Percentiles rank a stretch among this genome's conserved stretches.
phyloP scores from a whole-genome alignment of 768 basidiomycete species.

The Roridomyces roridus region DNA sequence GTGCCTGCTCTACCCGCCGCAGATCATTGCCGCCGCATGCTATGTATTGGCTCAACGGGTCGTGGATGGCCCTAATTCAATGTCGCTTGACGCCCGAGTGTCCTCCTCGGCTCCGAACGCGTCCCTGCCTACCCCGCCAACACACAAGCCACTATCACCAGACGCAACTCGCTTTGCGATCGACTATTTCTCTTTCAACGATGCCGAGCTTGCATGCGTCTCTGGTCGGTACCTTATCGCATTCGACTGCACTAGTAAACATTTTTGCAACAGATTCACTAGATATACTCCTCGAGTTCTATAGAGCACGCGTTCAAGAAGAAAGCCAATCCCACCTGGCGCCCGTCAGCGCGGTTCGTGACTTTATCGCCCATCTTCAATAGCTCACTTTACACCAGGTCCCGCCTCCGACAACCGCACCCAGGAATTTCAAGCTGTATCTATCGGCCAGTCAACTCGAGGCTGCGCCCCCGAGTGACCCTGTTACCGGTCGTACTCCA shows the following conservation, averaged over 20 bases:
- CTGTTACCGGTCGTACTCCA: conserved; percentile 53
- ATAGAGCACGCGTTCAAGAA: conserved; percentile 63
- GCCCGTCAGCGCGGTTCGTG: conserved; percentile 57
- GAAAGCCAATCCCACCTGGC: conserved; percentile 54
- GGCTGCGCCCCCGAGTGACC: conserved; percentile 33
- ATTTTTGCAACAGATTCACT: conserved; percentile 57
- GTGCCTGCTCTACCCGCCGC: conserved; percentile 72
- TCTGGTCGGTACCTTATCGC: conserved; percentile 52
- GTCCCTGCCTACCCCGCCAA: conserved; percentile 82
- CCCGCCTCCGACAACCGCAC: conserved; percentile 48
- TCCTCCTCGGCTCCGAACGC: conserved; percentile 73
- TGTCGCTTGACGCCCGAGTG: conserved; percentile 77
- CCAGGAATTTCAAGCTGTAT: conserved; percentile 30
- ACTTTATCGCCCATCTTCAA: not conserved
- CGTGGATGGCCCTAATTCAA: conserved; percentile 74
- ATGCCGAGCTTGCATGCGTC: conserved; percentile 60
- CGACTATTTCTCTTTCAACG: conserved; percentile 69
- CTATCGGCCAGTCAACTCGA: conserved; percentile 40
- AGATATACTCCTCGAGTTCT: conserved; percentile 74
- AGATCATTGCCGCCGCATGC: conserved; percentile 78
- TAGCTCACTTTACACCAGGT: conserved; percentile 43
- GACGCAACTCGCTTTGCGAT: conserved; percentile 72
- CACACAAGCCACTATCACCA: conserved; percentile 75
- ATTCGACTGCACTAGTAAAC: not conserved
- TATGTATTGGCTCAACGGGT: conserved; percentile 78